These are phyloP conservation scores for Mortierella sp. DNA, from an alignment of 371 early-diverging fungal genomes.

Conservation along the genomic window DNA sequence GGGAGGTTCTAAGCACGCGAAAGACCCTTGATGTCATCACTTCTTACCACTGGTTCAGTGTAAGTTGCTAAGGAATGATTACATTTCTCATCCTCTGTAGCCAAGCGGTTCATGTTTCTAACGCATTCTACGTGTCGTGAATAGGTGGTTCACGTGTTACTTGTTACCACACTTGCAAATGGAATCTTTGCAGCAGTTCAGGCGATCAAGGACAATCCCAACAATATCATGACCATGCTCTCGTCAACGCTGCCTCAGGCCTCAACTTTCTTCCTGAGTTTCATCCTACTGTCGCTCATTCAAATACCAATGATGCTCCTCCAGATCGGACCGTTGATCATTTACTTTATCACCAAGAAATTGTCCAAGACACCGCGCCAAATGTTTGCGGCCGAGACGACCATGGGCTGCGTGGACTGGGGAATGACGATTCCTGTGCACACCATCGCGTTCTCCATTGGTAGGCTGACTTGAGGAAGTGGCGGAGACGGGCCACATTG, in stretches of 20 bases:
- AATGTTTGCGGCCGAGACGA: slow-evolving; percentile 59
- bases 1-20: slow-evolving; percentile 22
- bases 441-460: slow-evolving; percentile 43
- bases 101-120: slow-evolving; percentile 6
- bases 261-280: slow-evolving; percentile 86
- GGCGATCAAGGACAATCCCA: slow-evolving; percentile 64
- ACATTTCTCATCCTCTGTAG: slow-evolving; percentile 58
- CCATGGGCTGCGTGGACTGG: slow-evolving; percentile 58
- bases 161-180: slow-evolving; percentile 80
- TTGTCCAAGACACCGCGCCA: slow-evolving; percentile 80
- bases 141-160: slow-evolving; percentile 82
- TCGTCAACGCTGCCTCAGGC: slow-evolving; percentile 73
- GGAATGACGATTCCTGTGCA: slow-evolving; percentile 53
- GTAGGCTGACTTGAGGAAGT: slow-evolving; percentile 1
- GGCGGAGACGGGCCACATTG: no score
- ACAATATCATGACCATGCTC: slow-evolving; percentile 62
- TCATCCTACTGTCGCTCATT: slow-evolving; percentile 78
- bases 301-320: slow-evolving; percentile 61
- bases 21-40: slow-evolving; percentile 43
- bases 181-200: slow-evolving; percentile 68
- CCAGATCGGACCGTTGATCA: slow-evolving; percentile 70
- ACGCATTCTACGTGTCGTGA: not conserved
- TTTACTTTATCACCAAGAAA: slow-evolving; percentile 59
- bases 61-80: slow-evolving; percentile 43
- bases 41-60: slow-evolving; percentile 50